Evolutionary conservation across 345 rosid species (phyloP).

Genomic region (Eucalyptus polyanthemos): DNA sequence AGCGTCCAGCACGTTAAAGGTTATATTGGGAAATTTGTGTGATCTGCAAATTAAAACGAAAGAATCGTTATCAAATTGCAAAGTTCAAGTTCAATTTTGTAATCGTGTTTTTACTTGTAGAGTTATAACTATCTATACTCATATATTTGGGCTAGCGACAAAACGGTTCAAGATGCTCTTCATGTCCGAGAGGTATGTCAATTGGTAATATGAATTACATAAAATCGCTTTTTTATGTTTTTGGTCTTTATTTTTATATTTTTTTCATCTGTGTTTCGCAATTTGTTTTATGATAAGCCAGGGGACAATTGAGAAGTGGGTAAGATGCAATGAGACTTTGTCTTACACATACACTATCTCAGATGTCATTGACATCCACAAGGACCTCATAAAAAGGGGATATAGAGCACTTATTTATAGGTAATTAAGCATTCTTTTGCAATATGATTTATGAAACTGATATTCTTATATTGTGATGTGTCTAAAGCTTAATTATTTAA

Average conservation of each 20-base stretch:
- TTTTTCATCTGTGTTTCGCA: fast-evolving
- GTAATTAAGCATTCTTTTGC: not conserved
- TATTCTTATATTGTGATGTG: too few relatives aligned
- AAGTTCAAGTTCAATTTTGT: not conserved
- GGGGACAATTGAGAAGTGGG: not conserved
- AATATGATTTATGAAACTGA: not conserved
- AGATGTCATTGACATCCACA: not conserved
- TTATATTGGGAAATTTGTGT: too few relatives aligned
- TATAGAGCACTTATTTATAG: not conserved
- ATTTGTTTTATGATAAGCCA: not conserved
- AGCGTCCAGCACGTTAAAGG: too few relatives aligned
- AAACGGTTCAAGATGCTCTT: slow-evolving; percentile 13
- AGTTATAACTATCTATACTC: not conserved
- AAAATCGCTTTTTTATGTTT: not conserved
- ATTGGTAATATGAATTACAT: not conserved
- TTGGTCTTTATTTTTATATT: not conserved
- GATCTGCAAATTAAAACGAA: not conserved
- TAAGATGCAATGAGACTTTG: not conserved
- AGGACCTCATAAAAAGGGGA: not conserved
- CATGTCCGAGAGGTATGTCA: slow-evolving; percentile 7
- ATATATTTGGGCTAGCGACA: slow-evolving; percentile 15
- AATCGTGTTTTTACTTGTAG: not conserved
- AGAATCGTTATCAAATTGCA: not conserved
- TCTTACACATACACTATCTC: not conserved
- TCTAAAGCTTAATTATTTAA: not conserved